Evolutionary conservation across 176 grass and related monocot species (phyloP).

Genomic region (Cenchrus fungigraminus): DNA sequence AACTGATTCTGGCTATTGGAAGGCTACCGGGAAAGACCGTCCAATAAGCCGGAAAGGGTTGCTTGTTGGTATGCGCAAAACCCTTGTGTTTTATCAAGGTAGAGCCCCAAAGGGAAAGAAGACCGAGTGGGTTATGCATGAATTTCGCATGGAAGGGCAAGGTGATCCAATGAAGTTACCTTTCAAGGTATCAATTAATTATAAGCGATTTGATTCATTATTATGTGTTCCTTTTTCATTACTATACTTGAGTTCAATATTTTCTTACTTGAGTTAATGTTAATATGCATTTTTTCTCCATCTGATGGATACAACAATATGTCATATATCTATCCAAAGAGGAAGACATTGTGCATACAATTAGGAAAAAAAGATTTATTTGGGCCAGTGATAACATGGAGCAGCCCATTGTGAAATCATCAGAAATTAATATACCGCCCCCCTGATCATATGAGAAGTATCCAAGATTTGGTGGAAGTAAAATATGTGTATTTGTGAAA

Average conservation of each 20-base stretch:
- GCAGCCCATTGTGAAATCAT: no score
- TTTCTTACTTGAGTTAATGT: slow-evolving; percentile 11
- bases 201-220: not conserved
- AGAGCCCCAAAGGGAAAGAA: slow-evolving; percentile 93
- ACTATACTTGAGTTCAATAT: not conserved
- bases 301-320: not conserved
- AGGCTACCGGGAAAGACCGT: slow-evolving; percentile 89
- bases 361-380: not conserved
- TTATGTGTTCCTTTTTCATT: not conserved
- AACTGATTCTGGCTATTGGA: slow-evolving; percentile 90
- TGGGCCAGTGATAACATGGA: not conserved
- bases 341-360: not conserved
- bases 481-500: not conserved
- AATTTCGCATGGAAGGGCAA: slow-evolving; percentile 76
- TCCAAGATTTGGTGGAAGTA: not conserved
- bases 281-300: not conserved
- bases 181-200: slow-evolving; percentile 51
- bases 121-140: slow-evolving; percentile 99
- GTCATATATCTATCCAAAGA: no score
- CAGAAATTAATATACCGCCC: no score
- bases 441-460: not conserved
- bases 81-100: slow-evolving; percentile 90
- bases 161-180: slow-evolving; percentile 51
- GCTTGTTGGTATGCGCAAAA: slow-evolving; percentile 91
- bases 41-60: slow-evolving; percentile 63